Base-by-base conservation (phyloP, 176 grass and related monocot species). In the Carex kokanica region DNA sequence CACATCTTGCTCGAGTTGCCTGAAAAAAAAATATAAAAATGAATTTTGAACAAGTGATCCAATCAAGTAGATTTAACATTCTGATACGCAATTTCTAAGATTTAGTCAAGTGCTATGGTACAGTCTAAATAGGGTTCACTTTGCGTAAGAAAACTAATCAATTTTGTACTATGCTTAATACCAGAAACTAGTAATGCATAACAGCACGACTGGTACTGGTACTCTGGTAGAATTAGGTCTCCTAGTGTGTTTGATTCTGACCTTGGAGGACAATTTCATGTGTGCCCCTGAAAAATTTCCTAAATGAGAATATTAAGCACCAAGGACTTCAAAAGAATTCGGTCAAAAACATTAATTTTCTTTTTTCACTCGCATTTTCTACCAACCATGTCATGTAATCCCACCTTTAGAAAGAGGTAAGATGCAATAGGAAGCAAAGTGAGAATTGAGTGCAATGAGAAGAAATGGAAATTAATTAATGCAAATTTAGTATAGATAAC, bases 1-100 rank as follows among this genome's bases (percentile, higher is more conserved):
- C 18, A 98, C 82, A 82, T 98, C 95, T 82, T 85, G 89, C 61
- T 98, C 95, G 43, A 98, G 84, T 81, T 94, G 87, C 87, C 95
- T 98, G 85, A 32, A 86, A 60, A 81, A 73, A 15, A 15, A 23
- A n/a, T 51, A 32, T 40, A 82, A 82, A 8, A 51, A 10, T n/a
- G 13, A 5, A 82, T 52, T 66, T 62, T 51, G 62, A 23, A 60
- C 5, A 66, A 18, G 15, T 23, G 61, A 66, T 4, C 60, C 20
- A n/a, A 41, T 66, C 17, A 67, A 66, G 25, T 43, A 31, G 25
- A 51, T 74, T 23, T 73, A 49, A 25, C 41, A 74, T 74, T 51
- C 11, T 12, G 1, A 25, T 52, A 74, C 70, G 24, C 11, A 52
- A 25, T 49, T 52, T 27, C 32, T 38, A 24, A 27, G 3, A 49